Evolutionary conservation across 768 basidiomycete genomes (phyloP), one percentile per base, ranked within the genome.

Genomic region (Suillus weaverae): DNA sequence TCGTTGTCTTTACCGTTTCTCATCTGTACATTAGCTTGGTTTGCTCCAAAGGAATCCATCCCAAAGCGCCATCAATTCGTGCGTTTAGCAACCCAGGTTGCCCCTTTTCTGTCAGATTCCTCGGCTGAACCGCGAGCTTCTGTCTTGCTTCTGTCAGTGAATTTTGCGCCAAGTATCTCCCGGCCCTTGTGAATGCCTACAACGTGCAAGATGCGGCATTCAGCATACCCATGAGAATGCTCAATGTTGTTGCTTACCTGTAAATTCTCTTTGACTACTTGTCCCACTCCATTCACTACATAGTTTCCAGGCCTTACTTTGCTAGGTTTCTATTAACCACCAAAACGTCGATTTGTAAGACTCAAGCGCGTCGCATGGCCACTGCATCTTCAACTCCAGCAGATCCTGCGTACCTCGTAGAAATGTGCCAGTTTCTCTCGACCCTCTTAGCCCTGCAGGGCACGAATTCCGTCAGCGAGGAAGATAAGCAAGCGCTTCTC

Each of bases 391-490:
- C 63, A 11, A 60, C 67, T 51, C n/a, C 60, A 20, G 63, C 60
- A 16, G 66, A 73, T 1, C 67, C 68, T 3, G 62, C 69, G 32
- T 66, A 72, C 14, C 68, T 81, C 39, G 75, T 66, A 30, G 78
- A 81, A 62, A 68, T 75, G 20, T 76, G 77, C 13, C 81, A 83
- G 64, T 82, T 81, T 60, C 67, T 80, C 36, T 73, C 80, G 0
- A 80, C 80, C 7, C 68, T 83, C 35, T 70, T 83, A 16, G 72
- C 79, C 38, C 68, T 81, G 3, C 81, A 81, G 61, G 81, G 80
- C 20, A 69, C 65, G 18, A 63, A 63, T 14, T 71, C 67, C 3
- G 69, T 83, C 54, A 73, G 75, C 3, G 72, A 72, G 33, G 71
- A 70, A 26, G 74, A 79, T 57, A 77, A 76, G 64, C 60, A 68